Conservation (phyloP, 1,139 yeast species). For the Entelexis paramagnoliae region DNA sequence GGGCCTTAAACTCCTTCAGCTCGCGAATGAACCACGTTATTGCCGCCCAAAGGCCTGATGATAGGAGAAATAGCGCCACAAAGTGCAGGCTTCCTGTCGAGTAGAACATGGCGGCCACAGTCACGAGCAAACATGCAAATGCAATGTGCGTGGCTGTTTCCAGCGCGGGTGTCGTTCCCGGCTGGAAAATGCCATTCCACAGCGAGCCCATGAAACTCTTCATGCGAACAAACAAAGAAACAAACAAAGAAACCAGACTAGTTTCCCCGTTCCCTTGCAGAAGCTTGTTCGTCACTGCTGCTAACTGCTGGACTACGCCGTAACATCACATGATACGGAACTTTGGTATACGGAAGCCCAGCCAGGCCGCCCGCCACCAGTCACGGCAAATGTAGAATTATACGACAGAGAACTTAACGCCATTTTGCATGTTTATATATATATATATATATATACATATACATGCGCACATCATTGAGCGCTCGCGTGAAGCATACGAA, state of each 20-base stretch:
- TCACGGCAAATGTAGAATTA: no score
- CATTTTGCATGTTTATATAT: no score
- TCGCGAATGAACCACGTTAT: conserved; percentile 84
- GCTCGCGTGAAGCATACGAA: not conserved
- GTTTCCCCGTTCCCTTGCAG: no score
- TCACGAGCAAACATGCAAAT: conserved; percentile 44
- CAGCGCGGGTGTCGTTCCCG: conserved; percentile 85
- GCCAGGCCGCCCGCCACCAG: no score
- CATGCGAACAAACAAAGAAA: no score
- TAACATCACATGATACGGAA: no score
- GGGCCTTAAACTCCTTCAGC: conserved; percentile 42
- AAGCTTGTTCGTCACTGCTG: no score
- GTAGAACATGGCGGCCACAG: conserved; percentile 49
- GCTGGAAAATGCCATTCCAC: conserved; percentile 89
- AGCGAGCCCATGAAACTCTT: conserved; percentile 42
- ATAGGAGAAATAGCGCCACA: conserved; percentile 57
- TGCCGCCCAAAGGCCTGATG: conserved; percentile 61
- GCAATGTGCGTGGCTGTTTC: conserved; percentile 69
- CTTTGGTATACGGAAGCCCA: no score
- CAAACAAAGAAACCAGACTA: conserved; percentile 29
- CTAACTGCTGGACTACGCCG: no score
- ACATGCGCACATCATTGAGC: no score
- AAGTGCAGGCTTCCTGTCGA: conserved; percentile 68
- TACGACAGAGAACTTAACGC: no score
- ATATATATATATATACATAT: no score